A percentile compares a stretch with the other conserved stretches of the same genome.
phyloP scores from a whole-genome alignment of 23 red algal species.

The Gracilaria domingensis region DNA sequence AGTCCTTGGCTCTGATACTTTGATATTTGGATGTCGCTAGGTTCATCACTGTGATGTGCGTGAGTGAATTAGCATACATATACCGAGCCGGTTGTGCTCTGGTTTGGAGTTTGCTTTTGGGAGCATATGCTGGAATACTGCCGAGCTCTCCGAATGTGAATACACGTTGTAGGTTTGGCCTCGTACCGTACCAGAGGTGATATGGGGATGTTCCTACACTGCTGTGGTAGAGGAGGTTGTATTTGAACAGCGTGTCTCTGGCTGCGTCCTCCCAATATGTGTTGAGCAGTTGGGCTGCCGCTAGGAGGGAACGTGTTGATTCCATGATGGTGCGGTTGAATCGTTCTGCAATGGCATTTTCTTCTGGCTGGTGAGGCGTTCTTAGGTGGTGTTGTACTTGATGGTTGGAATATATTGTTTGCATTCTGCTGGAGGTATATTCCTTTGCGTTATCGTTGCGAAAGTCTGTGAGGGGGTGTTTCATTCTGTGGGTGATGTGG shows the following conservation, averaged over 20 bases:
- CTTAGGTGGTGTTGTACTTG: background rate
- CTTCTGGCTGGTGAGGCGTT: constrained; percentile 18
- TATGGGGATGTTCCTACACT: background rate
- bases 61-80: background rate
- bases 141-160: constrained; percentile 9
- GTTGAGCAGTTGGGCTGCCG: background rate
- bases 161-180: background rate
- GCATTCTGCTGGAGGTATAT: background rate
- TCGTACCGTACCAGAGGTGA: background rate
- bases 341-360: constrained; percentile 29
- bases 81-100: background rate
- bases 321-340: constrained; percentile 21
- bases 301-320: background rate
- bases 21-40: background rate
- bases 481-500: too few species aligned
- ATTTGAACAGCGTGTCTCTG: background rate
- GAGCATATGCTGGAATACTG: background rate
- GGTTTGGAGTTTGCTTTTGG: constrained; percentile 14
- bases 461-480: background rate
- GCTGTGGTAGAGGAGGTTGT: background rate
- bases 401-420: background rate
- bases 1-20: constrained; percentile 19
- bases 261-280: too few species aligned
- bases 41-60: background rate
- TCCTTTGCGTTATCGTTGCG: constrained; percentile 37